phyloP scores from a whole-genome alignment of 2,329 filamentous ascomycete genomes.

The Acrocalymma vagum region DNA sequence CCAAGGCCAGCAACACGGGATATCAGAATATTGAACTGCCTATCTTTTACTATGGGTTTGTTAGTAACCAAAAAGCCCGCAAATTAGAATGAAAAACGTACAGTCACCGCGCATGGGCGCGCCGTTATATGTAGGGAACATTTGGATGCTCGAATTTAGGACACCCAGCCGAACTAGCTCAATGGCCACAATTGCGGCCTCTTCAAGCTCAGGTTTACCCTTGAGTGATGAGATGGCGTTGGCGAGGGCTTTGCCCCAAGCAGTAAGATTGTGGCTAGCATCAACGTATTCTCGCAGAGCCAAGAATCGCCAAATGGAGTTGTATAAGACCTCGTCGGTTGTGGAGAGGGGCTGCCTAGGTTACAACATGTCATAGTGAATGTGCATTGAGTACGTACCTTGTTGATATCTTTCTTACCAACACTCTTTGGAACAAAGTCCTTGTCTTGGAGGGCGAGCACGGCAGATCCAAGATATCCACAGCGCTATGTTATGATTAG shows the following conservation, averaged over 20 bases:
- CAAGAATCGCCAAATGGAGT: constrained; percentile 87
- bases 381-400: constrained; percentile 26
- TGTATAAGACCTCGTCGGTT: constrained; percentile 76
- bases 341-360: constrained; percentile 61
- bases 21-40: constrained; percentile 79
- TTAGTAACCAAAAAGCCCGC: too few species aligned
- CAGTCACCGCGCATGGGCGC: constrained; percentile 64
- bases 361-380: constrained; percentile 14
- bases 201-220: constrained; percentile 68
- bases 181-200: constrained; percentile 82
- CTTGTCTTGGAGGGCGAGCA: constrained; percentile 70
- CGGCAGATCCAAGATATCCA: constrained; percentile 57
- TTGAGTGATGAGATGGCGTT: constrained; percentile 72
- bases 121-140: constrained; percentile 65
- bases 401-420: constrained; percentile 59
- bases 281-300: constrained; percentile 88
- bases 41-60: constrained; percentile 70
- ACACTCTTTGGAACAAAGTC: constrained; percentile 76
- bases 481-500: constrained; percentile 28
- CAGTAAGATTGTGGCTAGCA: constrained; percentile 78
- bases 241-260: constrained; percentile 80
- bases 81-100: constrained; percentile 24
- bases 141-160: constrained; percentile 72
- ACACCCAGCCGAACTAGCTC: constrained; percentile 84
- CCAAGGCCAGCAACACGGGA: constrained; percentile 86